These are phyloP conservation scores for Pueraria montana DNA, from an alignment of 306 rosid genomes.

Conservation along the genomic window DNA sequence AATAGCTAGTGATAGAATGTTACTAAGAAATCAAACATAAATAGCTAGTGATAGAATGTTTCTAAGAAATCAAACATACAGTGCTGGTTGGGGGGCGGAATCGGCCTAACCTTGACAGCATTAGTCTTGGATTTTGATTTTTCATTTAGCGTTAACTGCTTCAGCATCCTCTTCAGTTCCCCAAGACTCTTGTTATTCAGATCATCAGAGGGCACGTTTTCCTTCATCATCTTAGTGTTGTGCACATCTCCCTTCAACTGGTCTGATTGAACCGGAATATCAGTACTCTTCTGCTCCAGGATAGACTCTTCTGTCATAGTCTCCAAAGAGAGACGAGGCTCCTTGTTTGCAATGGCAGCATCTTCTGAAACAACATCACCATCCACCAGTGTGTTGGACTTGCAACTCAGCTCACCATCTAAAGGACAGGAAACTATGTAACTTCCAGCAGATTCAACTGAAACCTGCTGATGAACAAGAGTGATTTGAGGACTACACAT, in stretches of 20 bases:
- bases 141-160: slow-evolving; percentile 26
- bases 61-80: not conserved
- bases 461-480: not conserved
- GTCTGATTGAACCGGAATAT: slow-evolving; percentile 37
- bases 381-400: not conserved
- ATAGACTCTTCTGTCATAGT: not conserved
- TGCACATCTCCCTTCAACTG: slow-evolving; percentile 34
- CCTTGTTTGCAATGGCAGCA: slow-evolving; percentile 4
- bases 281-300: slow-evolving; percentile 17
- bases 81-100: too few species aligned
- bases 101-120: slow-evolving; percentile 39
- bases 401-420: not conserved
- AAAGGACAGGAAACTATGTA: not conserved
- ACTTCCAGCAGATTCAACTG: slow-evolving; percentile 1
- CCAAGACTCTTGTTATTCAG: slow-evolving; percentile 49
- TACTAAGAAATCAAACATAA: not conserved
- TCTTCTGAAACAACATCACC: slow-evolving; percentile 4
- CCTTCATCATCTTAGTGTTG: too few species aligned
- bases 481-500: not conserved
- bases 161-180: slow-evolving; percentile 64
- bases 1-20: too few species aligned
- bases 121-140: slow-evolving; percentile 1
- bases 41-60: too few species aligned
- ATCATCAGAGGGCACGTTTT: not conserved
- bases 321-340: not conserved